A percentile compares a stretch with the other conserved stretches of the same genome.
Evolutionary conservation across 106 monocot genomes (phyloP).

Genomic region (Dioscorea alata): DNA sequence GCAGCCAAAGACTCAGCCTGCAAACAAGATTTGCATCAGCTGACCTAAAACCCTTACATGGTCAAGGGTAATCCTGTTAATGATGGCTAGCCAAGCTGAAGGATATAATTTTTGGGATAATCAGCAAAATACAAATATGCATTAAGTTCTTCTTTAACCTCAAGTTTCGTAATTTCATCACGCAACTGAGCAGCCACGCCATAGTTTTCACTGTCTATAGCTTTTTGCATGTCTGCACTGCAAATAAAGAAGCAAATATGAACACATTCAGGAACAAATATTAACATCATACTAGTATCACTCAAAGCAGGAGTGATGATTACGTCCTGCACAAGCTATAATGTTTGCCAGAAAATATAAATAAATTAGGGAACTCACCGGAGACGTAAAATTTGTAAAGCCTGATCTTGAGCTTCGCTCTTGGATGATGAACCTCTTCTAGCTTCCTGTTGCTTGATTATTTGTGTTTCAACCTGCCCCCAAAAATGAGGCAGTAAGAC

Average conservation of each 20-base stretch:
- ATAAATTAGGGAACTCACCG: conserved; percentile 35
- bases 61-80: background rate
- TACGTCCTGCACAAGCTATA: background rate
- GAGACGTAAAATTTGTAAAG: conserved; percentile 53
- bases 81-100: background rate
- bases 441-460: conserved; percentile 64
- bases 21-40: conserved; percentile 2
- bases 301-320: background rate
- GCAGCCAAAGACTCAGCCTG: conserved; percentile 84
- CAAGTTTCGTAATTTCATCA: conserved; percentile 78
- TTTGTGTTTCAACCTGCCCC: conserved; percentile 65
- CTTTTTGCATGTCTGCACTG: conserved; percentile 92
- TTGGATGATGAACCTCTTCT: conserved; percentile 77
- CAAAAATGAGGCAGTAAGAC: conserved; percentile 4
- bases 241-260: conserved; percentile 6
- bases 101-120: no score
- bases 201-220: conserved; percentile 79
- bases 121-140: background rate
- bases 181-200: conserved; percentile 64
- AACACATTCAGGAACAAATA: background rate
- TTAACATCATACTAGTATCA: background rate
- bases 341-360: background rate
- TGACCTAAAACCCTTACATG: background rate
- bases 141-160: conserved; percentile 31
- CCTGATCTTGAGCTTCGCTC: conserved; percentile 91